These are phyloP conservation scores for Pilaira anomala DNA, from an alignment of 192 early-diverging fungal species.

Conservation along the genomic window DNA sequence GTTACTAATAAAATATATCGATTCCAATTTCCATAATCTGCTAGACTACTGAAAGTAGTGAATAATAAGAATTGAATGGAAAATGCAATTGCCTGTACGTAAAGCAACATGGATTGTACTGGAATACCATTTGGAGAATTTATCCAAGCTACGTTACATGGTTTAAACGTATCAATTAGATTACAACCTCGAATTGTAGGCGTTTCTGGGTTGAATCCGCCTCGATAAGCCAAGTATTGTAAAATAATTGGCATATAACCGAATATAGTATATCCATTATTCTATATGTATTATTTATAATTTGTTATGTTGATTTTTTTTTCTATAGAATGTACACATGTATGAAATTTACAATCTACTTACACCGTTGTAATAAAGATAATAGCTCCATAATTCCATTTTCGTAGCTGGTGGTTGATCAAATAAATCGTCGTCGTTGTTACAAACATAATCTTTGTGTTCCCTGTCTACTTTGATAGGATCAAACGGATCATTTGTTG, in stretches of 20 bases:
- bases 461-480: conserved; percentile 7
- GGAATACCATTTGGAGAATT: conserved; percentile 8
- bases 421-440: background rate
- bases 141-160: conserved; percentile 9
- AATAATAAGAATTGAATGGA: conserved; percentile 28
- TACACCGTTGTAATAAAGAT: conserved; percentile 36
- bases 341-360: background rate
- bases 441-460: background rate
- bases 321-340: background rate
- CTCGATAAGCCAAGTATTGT: conserved; percentile 11
- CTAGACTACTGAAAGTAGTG: conserved; percentile 28
- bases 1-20: conserved; percentile 17
- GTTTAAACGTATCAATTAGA: background rate
- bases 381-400: conserved; percentile 32
- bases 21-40: conserved; percentile 28
- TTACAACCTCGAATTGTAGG: conserved; percentile 7
- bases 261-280: conserved; percentile 21
- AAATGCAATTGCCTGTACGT: conserved; percentile 31
- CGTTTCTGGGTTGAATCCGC: conserved; percentile 9
- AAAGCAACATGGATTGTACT: conserved; percentile 32
- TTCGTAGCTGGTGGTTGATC: conserved; percentile 23
- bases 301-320: no score
- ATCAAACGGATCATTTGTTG: conserved; percentile 10
- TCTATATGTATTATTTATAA: background rate
- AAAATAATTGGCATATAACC: conserved; percentile 14